phyloP scores from a whole-genome alignment of 805 yeast genomes.

The Lachancea nothofagi region DNA sequence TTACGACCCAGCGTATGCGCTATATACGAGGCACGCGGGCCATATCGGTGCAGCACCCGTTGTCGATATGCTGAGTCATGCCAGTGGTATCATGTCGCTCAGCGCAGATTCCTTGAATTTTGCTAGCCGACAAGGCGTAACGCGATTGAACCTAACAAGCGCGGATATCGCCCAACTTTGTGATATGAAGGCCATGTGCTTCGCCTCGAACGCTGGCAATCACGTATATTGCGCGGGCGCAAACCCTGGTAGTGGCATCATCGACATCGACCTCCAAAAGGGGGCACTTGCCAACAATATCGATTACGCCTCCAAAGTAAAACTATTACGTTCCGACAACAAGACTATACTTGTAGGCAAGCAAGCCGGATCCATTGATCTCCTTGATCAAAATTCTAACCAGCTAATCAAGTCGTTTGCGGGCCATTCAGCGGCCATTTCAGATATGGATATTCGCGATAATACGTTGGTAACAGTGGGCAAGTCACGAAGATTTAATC shows the following conservation, averaged over 20 bases:
- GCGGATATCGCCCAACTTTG: slow-evolving; percentile 31
- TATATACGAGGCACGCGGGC: slow-evolving; percentile 55
- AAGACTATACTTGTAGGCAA: slow-evolving; percentile 56
- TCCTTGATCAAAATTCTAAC: slow-evolving; percentile 51
- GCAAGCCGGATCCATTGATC: slow-evolving; percentile 54
- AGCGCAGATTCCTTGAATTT: slow-evolving; percentile 47
- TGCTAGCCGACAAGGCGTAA: slow-evolving; percentile 53
- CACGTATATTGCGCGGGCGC: slow-evolving; percentile 43
- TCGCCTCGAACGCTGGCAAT: slow-evolving; percentile 37
- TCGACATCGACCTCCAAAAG: slow-evolving; percentile 40
- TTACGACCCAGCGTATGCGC: slow-evolving; percentile 42
- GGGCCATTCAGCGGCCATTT: slow-evolving; percentile 56
- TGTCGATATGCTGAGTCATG: slow-evolving; percentile 47
- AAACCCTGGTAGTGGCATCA: slow-evolving; percentile 32
- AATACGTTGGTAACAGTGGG: slow-evolving; percentile 76
- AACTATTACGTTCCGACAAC: slow-evolving; percentile 44
- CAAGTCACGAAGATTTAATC: slow-evolving; percentile 57
- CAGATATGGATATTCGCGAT: slow-evolving; percentile 62
- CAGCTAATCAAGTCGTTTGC: slow-evolving; percentile 47
- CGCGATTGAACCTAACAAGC: slow-evolving; percentile 32
- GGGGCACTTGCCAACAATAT: slow-evolving; percentile 34
- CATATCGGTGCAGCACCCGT: slow-evolving; percentile 43
- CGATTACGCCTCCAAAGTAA: slow-evolving; percentile 41
- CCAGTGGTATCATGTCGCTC: slow-evolving; percentile 53
- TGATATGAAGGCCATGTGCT: slow-evolving; percentile 39